Evolutionary conservation across 179 eudicot genomes (phyloP), one percentile per base, ranked within the genome.

Genomic region (Beta corolliflora): DNA sequence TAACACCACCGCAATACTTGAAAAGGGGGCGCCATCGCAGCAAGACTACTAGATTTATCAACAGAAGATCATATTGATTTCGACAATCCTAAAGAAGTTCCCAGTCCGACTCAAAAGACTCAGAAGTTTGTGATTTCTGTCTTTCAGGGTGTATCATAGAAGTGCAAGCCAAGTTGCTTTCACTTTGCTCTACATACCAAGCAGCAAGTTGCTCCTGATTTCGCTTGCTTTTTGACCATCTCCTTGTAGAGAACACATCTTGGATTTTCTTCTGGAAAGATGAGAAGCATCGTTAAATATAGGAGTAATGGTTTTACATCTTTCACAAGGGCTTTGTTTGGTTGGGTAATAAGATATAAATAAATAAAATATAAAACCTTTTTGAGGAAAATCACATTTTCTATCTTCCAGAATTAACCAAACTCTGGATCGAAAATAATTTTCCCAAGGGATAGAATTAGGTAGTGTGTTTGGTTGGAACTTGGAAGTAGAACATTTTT

Each of bases 41-140:
- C 19, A 25, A 41, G 46, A 23, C 78, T 80, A 48, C 4, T n/a
- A 23, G 0, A 41, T 15, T 45, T 46, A 29, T 69, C 61, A 56
- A 67, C 58, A 68, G n/a, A 50, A 5, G 6, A 61, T 71, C 21
- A 54, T 15, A 23, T 11, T 70, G 59, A 11, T 2, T 79, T 65
- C 6, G 23, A 18, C 8, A 7, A 15, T 56, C 53, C 87, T 91
- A 93, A 54, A 93, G 91, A 83, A 93, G 91, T 84, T 91, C 98
- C 98, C 97, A 93, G 16, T 90, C 98, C 4, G 91, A 91, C 50
- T 92, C 98, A 14, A 79, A 80, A 53, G 81, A 77, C 45, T 83
- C 89, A 19, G n/a, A 48, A 76, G 81, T 13, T 68, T 66, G 77
- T 55, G 84, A 76, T 25, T 77, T 75, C 29, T 55, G 46, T 58